phyloP scores from a whole-genome alignment of 2,329 filamentous ascomycete genomes.

The Lizonia empirigonia region DNA sequence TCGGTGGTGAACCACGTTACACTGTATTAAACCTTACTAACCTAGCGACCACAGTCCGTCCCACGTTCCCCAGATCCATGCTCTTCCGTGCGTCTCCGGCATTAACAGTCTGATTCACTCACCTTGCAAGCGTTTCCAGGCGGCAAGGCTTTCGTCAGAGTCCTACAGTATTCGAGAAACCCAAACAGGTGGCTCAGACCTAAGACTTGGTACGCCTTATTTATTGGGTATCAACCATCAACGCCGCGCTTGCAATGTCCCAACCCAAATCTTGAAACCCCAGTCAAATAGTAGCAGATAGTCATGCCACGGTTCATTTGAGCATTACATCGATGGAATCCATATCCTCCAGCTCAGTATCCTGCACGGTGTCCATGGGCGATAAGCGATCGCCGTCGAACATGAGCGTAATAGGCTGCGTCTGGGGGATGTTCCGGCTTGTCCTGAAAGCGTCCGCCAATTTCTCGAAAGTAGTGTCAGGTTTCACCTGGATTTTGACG shows the following conservation, averaged over 20 bases:
- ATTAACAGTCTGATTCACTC: too few relatives aligned
- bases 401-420: slow-evolving; percentile 42
- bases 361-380: slow-evolving; percentile 40
- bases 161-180: too few relatives aligned
- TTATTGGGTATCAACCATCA: slow-evolving; percentile 11
- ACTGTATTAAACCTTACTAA: too few relatives aligned
- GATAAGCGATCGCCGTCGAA: slow-evolving; percentile 48
- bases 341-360: slow-evolving; percentile 46
- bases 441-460: slow-evolving; percentile 39
- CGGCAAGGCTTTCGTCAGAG: too few relatives aligned
- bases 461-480: slow-evolving; percentile 42
- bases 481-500: slow-evolving; percentile 57
- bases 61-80: too few relatives aligned
- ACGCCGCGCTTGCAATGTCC: slow-evolving; percentile 12
- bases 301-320: slow-evolving; percentile 27
- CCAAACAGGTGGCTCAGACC: too few relatives aligned
- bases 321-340: slow-evolving; percentile 46
- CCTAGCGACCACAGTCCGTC: too few relatives aligned
- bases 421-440: slow-evolving; percentile 25
- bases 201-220: neutral
- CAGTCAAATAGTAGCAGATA: neutral
- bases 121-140: too few relatives aligned
- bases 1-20: too few relatives aligned
- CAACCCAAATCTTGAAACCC: neutral
- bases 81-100: too few relatives aligned